Evolutionary conservation across 345 rosid species (phyloP).

Genomic region (Isatis tinctoria): DNA sequence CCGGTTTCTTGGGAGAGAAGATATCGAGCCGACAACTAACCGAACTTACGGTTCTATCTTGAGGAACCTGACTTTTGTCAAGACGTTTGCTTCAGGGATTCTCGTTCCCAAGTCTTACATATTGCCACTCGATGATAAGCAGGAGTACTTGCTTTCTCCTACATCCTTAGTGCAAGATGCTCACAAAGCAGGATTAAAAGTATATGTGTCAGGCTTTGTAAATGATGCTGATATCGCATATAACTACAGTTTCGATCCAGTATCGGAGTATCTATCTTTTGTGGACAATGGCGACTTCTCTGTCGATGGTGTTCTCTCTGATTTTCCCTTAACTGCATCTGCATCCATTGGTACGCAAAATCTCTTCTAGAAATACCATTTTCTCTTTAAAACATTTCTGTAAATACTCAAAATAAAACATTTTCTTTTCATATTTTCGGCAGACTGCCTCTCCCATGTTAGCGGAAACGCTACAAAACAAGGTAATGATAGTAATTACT

Average conservation of each 20-base stretch:
- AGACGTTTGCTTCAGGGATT: conserved; percentile 85
- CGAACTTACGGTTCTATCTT: conserved; percentile 57
- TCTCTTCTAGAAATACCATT: not conserved
- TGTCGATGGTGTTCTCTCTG: conserved; percentile 73
- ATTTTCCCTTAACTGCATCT: conserved; percentile 75
- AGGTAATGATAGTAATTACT: conserved; percentile 36
- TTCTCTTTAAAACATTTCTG: not conserved
- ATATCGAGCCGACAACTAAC: conserved; percentile 56
- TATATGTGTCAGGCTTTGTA: conserved; percentile 60
- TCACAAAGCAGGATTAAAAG: conserved; percentile 67
- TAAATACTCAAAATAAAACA: not conserved
- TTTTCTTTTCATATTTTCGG: not conserved
- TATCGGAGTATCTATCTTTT: conserved; percentile 54
- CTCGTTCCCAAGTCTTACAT: conserved; percentile 72
- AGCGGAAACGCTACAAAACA: conserved; percentile 41
- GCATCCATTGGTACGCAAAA: conserved; percentile 46
- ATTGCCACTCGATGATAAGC: conserved; percentile 41
- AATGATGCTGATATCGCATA: conserved; percentile 57
- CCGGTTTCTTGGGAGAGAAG: conserved; percentile 39
- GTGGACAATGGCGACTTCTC: conserved; percentile 69
- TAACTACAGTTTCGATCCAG: conserved; percentile 70
- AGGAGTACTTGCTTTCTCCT: conserved; percentile 48
- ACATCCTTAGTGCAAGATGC: conserved; percentile 63
- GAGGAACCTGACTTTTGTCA: conserved; percentile 59
- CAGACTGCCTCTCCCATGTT: conserved; percentile 67